A percentile compares a stretch with the other conserved stretches of the same genome.
phyloP scores from a whole-genome alignment of 805 yeast genomes.

The Yamadazyma scolyti region DNA sequence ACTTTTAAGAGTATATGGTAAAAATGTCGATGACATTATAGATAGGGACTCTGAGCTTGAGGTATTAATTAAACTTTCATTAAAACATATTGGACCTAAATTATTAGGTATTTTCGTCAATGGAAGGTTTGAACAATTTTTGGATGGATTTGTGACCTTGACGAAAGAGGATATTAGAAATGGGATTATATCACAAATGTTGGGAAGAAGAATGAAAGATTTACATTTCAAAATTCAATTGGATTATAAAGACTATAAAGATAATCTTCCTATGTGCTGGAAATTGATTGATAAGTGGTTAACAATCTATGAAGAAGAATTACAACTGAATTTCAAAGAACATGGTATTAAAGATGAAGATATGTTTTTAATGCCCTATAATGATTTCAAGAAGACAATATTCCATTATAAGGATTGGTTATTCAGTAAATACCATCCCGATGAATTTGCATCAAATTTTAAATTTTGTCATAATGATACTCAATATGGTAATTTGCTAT shows the following conservation, averaged over 20 bases:
- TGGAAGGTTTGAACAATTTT: slow-evolving; percentile 91
- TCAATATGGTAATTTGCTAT: slow-evolving; percentile 88
- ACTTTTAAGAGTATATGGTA: slow-evolving; percentile 81
- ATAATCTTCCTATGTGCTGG: slow-evolving; percentile 68
- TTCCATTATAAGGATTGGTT: slow-evolving; percentile 62
- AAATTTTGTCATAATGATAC: slow-evolving; percentile 95
- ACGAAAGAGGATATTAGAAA: slow-evolving; percentile 70
- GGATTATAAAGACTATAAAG: slow-evolving; percentile 47
- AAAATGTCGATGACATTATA: slow-evolving; percentile 78
- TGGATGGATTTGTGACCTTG: slow-evolving; percentile 78
- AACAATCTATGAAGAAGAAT: slow-evolving; percentile 41
- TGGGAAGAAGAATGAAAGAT: slow-evolving; percentile 96
- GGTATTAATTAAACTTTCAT: slow-evolving; percentile 68
- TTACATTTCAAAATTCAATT: slow-evolving; percentile 77
- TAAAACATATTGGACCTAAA: slow-evolving; percentile 81
- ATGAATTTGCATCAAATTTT: slow-evolving; percentile 43
- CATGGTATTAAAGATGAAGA: slow-evolving; percentile 28
- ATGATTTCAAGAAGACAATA: slow-evolving; percentile 46
- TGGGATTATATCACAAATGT: slow-evolving; percentile 71
- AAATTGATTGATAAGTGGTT: slow-evolving; percentile 69
- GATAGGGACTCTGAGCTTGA: slow-evolving; percentile 80
- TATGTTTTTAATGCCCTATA: slow-evolving; percentile 46
- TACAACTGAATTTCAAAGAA: slow-evolving; percentile 22
- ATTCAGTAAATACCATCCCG: slow-evolving; percentile 43
- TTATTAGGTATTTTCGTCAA: slow-evolving; percentile 85